A percentile compares a stretch with the other conserved stretches of the same genome.
These are phyloP conservation scores for Lipomyces orientalis DNA, from an alignment of 805 yeast species.

Conservation along the genomic window DNA sequence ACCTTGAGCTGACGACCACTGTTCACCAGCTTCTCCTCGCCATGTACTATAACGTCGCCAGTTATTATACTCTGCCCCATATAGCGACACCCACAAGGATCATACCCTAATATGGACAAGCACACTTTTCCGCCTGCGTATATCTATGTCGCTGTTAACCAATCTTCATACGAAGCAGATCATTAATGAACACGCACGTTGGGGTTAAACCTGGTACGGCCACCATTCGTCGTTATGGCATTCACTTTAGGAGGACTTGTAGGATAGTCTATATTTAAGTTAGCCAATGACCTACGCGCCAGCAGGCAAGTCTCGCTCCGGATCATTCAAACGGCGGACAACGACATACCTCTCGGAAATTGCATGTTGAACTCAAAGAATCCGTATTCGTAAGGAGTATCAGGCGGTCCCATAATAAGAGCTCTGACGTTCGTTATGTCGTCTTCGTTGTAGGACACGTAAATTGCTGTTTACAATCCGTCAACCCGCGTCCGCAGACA, in stretches of 20 bases:
- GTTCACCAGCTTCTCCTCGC: conserved; percentile 29
- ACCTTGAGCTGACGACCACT: conserved; percentile 34
- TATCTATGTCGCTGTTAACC: conserved; percentile 7
- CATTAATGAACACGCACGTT: conserved; percentile 10
- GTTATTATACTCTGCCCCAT: neutral
- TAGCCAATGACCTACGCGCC: neutral
- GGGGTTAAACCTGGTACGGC: conserved; percentile 29
- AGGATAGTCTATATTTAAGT: conserved; percentile 19
- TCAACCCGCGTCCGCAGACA: neutral
- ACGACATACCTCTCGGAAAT: conserved; percentile 15
- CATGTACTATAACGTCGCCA: conserved; percentile 16
- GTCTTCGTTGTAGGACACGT: conserved; percentile 19
- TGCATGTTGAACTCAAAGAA: conserved; percentile 23
- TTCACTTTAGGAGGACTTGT: conserved; percentile 20
- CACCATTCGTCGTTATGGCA: conserved; percentile 27
- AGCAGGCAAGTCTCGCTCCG: neutral
- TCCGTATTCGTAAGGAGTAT: conserved; percentile 26
- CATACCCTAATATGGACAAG: conserved; percentile 25
- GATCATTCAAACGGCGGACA: neutral
- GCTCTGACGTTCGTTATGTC: conserved; percentile 22
- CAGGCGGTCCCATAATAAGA: conserved; percentile 22
- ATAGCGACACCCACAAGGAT: neutral
- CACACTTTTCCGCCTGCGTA: conserved; percentile 29
- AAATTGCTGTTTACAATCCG: conserved; percentile 16
- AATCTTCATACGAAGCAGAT: neutral